These are phyloP conservation scores for Meira miltonrushii DNA, from an alignment of 1,284 basidiomycete species.

Conservation along the genomic window DNA sequence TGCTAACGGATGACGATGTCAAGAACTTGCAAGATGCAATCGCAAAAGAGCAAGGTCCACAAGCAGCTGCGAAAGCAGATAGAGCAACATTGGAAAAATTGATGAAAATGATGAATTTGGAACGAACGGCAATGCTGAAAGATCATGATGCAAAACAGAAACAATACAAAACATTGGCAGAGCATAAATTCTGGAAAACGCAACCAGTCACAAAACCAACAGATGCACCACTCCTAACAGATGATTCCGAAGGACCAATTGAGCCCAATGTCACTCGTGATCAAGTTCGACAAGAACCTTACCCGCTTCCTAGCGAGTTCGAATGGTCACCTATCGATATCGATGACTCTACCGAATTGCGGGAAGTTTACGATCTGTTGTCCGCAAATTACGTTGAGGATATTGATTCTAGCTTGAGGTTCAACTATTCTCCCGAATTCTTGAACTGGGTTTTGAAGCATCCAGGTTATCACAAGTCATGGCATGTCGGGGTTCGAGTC, in stretches of 20 bases:
- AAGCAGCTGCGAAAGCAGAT: conserved; percentile 32
- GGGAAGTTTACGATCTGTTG: conserved; percentile 86
- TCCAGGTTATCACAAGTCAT: conserved; percentile 80
- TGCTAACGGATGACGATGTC: conserved; percentile 33
- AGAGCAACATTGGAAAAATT: conserved; percentile 34
- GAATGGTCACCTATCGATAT: conserved; percentile 85
- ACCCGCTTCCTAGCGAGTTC: conserved; percentile 84
- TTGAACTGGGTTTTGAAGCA: conserved; percentile 90
- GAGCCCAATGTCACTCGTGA: conserved; percentile 72
- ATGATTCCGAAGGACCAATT: conserved; percentile 70
- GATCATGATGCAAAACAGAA: conserved; percentile 38
- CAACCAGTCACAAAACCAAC: conserved; percentile 71
- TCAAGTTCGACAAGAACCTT: conserved; percentile 79
- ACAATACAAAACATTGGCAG: conserved; percentile 30
- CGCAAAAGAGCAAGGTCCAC: conserved; percentile 23
- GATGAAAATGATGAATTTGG: conserved; percentile 38
- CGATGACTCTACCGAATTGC: conserved; percentile 62
- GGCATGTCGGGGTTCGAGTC: conserved; percentile 97
- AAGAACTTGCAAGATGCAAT: conserved; percentile 30
- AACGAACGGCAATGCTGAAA: conserved; percentile 32
- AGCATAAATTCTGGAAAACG: conserved; percentile 53
- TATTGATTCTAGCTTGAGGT: conserved; percentile 87
- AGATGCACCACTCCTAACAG: conserved; percentile 9
- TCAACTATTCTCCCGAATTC: conserved; percentile 93
- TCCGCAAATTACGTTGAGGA: conserved; percentile 96